These are phyloP conservation scores for Amanita molliuscula DNA, from an alignment of 768 basidiomycete species.

Conservation along the genomic window DNA sequence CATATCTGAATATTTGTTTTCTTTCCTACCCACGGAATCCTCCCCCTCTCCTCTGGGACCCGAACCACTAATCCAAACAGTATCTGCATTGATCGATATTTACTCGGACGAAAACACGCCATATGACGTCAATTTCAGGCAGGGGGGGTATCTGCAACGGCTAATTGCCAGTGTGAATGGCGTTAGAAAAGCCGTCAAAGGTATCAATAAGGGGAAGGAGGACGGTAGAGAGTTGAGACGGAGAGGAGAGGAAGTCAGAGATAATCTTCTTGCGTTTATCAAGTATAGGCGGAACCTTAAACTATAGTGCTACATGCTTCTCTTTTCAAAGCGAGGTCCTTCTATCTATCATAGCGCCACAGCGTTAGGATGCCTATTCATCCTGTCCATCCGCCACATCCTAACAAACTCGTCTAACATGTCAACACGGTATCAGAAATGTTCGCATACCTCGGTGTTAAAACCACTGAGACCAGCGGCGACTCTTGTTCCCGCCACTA, in stretches of 20 bases:
- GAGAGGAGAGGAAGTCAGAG: slow-evolving; percentile 67
- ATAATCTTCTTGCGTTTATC: slow-evolving; percentile 69
- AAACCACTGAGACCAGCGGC: slow-evolving; percentile 55
- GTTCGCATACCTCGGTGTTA: slow-evolving; percentile 21
- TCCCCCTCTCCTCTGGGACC: slow-evolving; percentile 34
- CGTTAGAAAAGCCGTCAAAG: slow-evolving; percentile 49
- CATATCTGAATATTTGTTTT: slow-evolving; percentile 59
- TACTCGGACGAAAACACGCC: slow-evolving; percentile 80
- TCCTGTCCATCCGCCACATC: neutral
- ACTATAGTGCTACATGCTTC: slow-evolving; percentile 17
- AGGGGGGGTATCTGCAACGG: slow-evolving; percentile 43
- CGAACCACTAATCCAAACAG: slow-evolving; percentile 68
- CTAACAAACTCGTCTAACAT: neutral
- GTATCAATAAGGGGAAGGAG: slow-evolving; percentile 58
- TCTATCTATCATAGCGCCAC: too few relatives aligned
- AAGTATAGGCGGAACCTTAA: slow-evolving; percentile 55
- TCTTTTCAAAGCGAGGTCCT: too few relatives aligned
- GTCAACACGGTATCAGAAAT: neutral
- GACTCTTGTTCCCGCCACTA: slow-evolving; percentile 70
- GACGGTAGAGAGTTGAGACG: slow-evolving; percentile 54
- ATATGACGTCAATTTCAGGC: slow-evolving; percentile 75
- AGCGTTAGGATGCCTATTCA: slow-evolving; percentile 30
- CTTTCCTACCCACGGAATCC: slow-evolving; percentile 39
- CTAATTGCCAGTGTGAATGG: slow-evolving; percentile 53
- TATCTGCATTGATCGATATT: slow-evolving; percentile 83